Percentiles rank a stretch among this genome's conserved stretches.
These are phyloP conservation scores for Phytophthora melonis DNA, from an alignment of 352 stramenopile genomes.

Conservation along the genomic window DNA sequence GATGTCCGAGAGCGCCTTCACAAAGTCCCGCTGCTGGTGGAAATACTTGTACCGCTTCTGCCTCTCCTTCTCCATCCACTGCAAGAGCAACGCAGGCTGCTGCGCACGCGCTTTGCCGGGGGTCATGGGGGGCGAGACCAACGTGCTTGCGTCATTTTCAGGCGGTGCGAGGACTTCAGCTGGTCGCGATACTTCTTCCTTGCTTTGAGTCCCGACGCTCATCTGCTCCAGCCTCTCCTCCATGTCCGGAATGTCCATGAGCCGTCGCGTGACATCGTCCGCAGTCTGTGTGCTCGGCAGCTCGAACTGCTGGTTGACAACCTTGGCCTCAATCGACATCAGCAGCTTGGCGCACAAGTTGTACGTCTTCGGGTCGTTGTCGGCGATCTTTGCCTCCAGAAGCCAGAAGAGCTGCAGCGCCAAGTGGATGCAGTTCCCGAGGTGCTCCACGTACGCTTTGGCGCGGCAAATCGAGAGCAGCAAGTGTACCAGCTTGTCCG, in stretches of 20 bases:
- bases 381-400: constrained; percentile 79
- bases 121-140: constrained; percentile 8
- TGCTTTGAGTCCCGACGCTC: constrained; percentile 6
- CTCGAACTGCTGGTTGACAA: constrained; percentile 85
- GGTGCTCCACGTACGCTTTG: constrained; percentile 79
- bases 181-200: constrained; percentile 18
- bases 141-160: background rate
- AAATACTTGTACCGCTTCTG: constrained; percentile 87
- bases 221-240: constrained; percentile 54
- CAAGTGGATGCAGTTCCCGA: constrained; percentile 85
- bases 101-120: constrained; percentile 10
- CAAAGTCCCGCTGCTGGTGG: constrained; percentile 81
- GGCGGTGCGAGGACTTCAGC: constrained; percentile 8
- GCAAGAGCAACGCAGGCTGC: constrained; percentile 63
- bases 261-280: constrained; percentile 50
- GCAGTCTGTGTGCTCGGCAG: constrained; percentile 41
- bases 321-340: constrained; percentile 86
- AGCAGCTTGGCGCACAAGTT: constrained; percentile 82
- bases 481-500: constrained; percentile 74
- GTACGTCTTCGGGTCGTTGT: constrained; percentile 78
- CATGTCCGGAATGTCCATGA: constrained; percentile 70
- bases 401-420: constrained; percentile 74
- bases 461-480: constrained; percentile 84
- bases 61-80: constrained; percentile 84
- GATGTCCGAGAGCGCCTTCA: constrained; percentile 74